A percentile compares a stretch with the other conserved stretches of the same genome.
phyloP scores from a whole-genome alignment of 169 alveolate genomes.

The Plasmodium gaboni region DNA sequence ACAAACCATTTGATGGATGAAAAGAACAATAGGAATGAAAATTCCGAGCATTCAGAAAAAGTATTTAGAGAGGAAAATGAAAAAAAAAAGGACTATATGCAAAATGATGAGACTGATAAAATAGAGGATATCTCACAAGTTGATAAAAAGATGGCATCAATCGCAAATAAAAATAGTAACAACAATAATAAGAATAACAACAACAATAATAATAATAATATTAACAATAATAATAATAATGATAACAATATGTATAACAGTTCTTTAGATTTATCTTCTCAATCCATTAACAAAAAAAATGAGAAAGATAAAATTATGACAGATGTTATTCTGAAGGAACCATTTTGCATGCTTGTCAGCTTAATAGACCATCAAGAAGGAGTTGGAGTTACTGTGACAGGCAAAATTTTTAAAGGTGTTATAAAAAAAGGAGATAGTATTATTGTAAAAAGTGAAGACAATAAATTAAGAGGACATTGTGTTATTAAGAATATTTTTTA shows the following conservation, averaged over 20 bases:
- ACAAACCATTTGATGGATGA: neutral
- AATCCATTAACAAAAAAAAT: neutral
- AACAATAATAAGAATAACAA: neutral
- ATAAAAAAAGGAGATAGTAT: constrained; percentile 82
- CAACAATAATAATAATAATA: neutral
- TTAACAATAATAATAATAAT: neutral
- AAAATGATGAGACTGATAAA: neutral
- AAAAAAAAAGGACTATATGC: no score
- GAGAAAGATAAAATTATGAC: neutral
- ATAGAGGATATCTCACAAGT: neutral
- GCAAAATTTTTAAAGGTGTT: constrained; percentile 86
- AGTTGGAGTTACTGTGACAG: constrained; percentile 85
- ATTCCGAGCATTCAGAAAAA: neutral
- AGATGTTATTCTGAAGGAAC: constrained; percentile 43
- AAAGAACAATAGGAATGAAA: neutral
- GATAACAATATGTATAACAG: neutral
- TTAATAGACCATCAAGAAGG: constrained; percentile 85
- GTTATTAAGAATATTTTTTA: constrained; percentile 82
- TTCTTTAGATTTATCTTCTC: no score
- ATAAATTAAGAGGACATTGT: constrained; percentile 79
- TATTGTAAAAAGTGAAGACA: constrained; percentile 79
- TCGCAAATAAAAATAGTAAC: neutral
- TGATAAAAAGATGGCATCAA: neutral
- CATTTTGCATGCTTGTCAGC: constrained; percentile 83
- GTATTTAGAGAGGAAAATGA: no score